phyloP scores from a whole-genome alignment of 352 stramenopile genomes.

The Phytophthora vignae region DNA sequence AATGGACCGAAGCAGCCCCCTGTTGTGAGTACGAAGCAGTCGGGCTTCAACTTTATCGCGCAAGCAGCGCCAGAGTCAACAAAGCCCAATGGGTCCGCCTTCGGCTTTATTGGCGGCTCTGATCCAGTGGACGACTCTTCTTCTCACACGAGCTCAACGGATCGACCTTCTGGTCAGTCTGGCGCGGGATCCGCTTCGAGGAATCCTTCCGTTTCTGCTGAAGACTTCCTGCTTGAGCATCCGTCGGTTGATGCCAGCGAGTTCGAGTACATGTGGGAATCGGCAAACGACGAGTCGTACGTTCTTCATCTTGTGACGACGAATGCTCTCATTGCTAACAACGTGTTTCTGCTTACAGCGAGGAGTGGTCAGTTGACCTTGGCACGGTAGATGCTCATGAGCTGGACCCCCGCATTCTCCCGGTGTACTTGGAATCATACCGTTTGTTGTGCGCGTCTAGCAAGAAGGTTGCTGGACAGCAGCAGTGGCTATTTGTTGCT shows the following conservation, averaged over 20 bases:
- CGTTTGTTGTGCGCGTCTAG: slow-evolving; percentile 75
- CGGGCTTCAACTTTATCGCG: slow-evolving; percentile 46
- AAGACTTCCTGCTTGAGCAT: slow-evolving; percentile 71
- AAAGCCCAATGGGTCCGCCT: slow-evolving; percentile 60
- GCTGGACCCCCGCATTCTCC: slow-evolving; percentile 65
- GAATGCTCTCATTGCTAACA: slow-evolving; percentile 6
- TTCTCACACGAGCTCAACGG: slow-evolving; percentile 52
- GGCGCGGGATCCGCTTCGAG: slow-evolving; percentile 40
- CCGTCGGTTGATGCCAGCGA: slow-evolving; percentile 55
- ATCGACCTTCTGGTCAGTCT: slow-evolving; percentile 53
- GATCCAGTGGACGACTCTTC: slow-evolving; percentile 53
- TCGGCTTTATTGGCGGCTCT: slow-evolving; percentile 76
- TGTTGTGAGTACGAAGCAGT: slow-evolving; percentile 29
- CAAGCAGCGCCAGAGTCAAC: slow-evolving; percentile 22
- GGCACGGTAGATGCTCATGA: slow-evolving; percentile 49
- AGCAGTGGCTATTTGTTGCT: slow-evolving; percentile 82
- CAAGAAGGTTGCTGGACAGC: slow-evolving; percentile 78
- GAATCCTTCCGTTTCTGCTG: slow-evolving; percentile 44
- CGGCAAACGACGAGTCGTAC: slow-evolving; percentile 77
- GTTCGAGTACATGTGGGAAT: slow-evolving; percentile 84
- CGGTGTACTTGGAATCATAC: slow-evolving; percentile 67
- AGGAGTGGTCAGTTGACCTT: slow-evolving; percentile 79
- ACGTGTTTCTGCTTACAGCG: slow-evolving; percentile 43
- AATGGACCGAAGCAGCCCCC: slow-evolving; percentile 35
- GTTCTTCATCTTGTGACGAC: slow-evolving; percentile 15